phyloP scores from a whole-genome alignment of 495 filamentous ascomycete species.

The Lichenothelia convexa region DNA sequence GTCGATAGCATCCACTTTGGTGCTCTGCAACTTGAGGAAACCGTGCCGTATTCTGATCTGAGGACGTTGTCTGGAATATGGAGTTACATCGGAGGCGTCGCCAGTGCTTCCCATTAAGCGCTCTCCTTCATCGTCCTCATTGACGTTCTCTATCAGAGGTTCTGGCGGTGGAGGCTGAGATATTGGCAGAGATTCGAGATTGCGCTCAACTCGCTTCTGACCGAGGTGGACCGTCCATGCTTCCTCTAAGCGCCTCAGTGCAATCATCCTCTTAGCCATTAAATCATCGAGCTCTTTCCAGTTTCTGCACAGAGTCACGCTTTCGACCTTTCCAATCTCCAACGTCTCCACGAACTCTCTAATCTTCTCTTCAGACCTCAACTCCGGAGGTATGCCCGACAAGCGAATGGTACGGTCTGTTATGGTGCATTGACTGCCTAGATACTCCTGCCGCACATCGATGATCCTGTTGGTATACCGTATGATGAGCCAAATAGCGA shows the following conservation, averaged over 20 bases:
- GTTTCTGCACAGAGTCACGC: slow-evolving; percentile 67
- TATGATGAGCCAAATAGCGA: slow-evolving; percentile 69
- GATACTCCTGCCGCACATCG: slow-evolving; percentile 68
- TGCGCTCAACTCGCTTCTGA: slow-evolving; percentile 28
- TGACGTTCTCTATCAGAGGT: slow-evolving; percentile 18
- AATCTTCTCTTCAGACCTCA: slow-evolving; percentile 66
- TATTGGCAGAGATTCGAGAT: slow-evolving; percentile 32
- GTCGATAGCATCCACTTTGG: slow-evolving; percentile 74
- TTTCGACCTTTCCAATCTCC: slow-evolving; percentile 84
- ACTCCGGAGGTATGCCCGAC: slow-evolving; percentile 66
- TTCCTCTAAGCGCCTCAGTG: slow-evolving; percentile 62
- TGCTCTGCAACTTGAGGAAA: slow-evolving; percentile 49
- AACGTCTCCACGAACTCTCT: slow-evolving; percentile 75
- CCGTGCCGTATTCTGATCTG: slow-evolving; percentile 64
- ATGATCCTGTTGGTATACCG: slow-evolving; percentile 71
- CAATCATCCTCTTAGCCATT: slow-evolving; percentile 43
- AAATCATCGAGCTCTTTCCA: slow-evolving; percentile 71
- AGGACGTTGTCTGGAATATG: slow-evolving; percentile 37
- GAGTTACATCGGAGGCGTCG: slow-evolving; percentile 20
- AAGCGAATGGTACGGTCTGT: slow-evolving; percentile 87
- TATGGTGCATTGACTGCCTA: slow-evolving; percentile 80
- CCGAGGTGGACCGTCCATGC: slow-evolving; percentile 60
- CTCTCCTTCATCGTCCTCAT: slow-evolving; percentile 28
- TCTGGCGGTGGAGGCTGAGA: slow-evolving; percentile 29
- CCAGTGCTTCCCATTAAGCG: slow-evolving; percentile 33